Conservation (phyloP, 345 rosid species). For the Cardiospermum halicacabum region DNA sequence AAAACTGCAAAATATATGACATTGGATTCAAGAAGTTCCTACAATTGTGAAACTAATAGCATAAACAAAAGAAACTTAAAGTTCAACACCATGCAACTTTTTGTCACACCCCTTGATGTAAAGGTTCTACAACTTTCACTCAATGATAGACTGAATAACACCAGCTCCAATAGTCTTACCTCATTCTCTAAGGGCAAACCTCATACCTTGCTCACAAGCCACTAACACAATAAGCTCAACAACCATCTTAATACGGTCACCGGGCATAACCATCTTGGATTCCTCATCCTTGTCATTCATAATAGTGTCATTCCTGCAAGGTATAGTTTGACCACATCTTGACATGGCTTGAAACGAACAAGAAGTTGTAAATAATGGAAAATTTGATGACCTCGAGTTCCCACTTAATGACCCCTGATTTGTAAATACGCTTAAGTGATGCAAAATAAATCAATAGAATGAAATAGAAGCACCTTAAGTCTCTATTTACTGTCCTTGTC, state of each 20-base stretch:
- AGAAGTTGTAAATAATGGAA: no score
- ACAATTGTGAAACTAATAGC: conserved; percentile 32
- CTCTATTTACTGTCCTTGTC: conserved; percentile 99
- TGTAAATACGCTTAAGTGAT: neutral
- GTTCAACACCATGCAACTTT: no score
- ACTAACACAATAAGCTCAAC: conserved; percentile 90
- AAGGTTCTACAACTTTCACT: conserved; percentile 21
- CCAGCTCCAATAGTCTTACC: conserved; percentile 97
- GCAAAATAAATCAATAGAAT: neutral
- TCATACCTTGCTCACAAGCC: conserved; percentile 93
- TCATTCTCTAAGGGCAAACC: conserved; percentile 96
- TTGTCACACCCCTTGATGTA: neutral
- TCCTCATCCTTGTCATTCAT: conserved; percentile 93
- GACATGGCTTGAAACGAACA: conserved; percentile 91
- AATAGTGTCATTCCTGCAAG: conserved; percentile 76
- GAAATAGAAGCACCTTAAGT: conserved; percentile 57
- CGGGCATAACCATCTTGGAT: conserved; percentile 98
- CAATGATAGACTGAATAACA: conserved; percentile 79
- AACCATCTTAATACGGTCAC: conserved; percentile 84
- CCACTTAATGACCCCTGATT: no score
- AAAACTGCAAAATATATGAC: conserved; percentile 44
- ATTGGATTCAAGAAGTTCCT: conserved; percentile 22
- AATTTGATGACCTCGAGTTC: no score
- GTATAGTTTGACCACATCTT: conserved; percentile 82
- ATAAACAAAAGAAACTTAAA: conserved; percentile 24